Evolutionary conservation across 495 filamentous ascomycete genomes (phyloP).

Genomic region (Neurospora discreta): DNA sequence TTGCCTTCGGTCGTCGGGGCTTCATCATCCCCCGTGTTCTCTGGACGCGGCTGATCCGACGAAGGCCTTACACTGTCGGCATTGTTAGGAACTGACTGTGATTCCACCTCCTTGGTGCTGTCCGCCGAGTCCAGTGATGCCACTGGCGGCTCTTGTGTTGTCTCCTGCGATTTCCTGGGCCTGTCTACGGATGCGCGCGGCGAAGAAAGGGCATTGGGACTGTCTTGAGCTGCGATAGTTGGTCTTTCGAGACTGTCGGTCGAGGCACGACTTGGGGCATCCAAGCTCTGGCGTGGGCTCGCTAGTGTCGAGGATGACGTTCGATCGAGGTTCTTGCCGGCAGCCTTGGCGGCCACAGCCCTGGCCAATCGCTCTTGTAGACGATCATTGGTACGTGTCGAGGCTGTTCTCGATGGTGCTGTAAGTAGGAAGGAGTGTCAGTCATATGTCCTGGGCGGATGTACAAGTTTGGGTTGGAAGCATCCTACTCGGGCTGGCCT

Average conservation of each 20-base stretch:
- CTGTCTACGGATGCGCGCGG: slow-evolving; percentile 14
- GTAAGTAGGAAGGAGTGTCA: slow-evolving; percentile 8
- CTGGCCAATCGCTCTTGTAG: slow-evolving; percentile 78
- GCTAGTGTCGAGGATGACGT: slow-evolving; percentile 15
- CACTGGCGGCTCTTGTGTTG: neutral
- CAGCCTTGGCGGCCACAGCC: slow-evolving; percentile 38
- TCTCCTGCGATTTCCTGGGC: slow-evolving; percentile 9
- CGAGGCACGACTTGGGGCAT: slow-evolving; percentile 18
- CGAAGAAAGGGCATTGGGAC: slow-evolving; percentile 2
- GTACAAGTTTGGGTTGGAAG: neutral
- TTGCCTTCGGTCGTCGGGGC: neutral
- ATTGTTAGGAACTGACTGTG: neutral
- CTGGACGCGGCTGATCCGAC: neutral
- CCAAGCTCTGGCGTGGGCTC: slow-evolving; percentile 25
- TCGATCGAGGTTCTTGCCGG: slow-evolving; percentile 1
- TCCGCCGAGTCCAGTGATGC: neutral
- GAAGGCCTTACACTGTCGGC: neutral
- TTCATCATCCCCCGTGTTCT: neutral
- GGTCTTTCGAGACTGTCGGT: slow-evolving; percentile 14
- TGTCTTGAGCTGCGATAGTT: slow-evolving; percentile 9
- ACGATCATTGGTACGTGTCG: slow-evolving; percentile 54
- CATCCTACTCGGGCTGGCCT: slow-evolving; percentile 18
- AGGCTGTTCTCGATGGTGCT: slow-evolving; percentile 40
- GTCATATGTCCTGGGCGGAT: neutral
- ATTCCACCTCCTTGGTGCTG: neutral